Percentiles rank a stretch among this genome's conserved stretches.
phyloP scores from a whole-genome alignment of 2,329 filamentous ascomycete species.

The Chrysoporthe austroafricana region DNA sequence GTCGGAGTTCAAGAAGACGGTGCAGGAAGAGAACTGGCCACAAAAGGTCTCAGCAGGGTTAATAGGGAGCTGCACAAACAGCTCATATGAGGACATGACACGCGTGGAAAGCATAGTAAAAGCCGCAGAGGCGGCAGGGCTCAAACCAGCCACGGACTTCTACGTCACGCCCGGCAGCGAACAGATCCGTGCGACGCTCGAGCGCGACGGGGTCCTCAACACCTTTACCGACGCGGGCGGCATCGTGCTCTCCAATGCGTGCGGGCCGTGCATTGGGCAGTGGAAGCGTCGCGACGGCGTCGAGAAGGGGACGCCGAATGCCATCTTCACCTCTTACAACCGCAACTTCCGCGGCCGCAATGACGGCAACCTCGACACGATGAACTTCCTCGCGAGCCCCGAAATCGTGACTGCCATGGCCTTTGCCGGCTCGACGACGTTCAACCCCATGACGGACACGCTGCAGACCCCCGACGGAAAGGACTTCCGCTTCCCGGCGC shows the following conservation, averaged over 20 bases:
- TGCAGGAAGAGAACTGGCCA: slow-evolving; percentile 87
- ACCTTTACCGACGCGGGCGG: slow-evolving; percentile 88
- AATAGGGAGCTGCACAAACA: slow-evolving; percentile 98
- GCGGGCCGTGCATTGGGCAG: slow-evolving; percentile 90
- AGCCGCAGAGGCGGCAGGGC: slow-evolving; percentile 84
- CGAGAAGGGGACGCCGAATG: slow-evolving; percentile 83
- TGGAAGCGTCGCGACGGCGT: slow-evolving; percentile 92
- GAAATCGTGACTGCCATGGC: slow-evolving; percentile 97
- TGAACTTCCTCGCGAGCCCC: slow-evolving; percentile 98
- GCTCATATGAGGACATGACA: slow-evolving; percentile 98
- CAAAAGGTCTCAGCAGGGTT: slow-evolving; percentile 88
- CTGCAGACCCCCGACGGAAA: slow-evolving; percentile 79
- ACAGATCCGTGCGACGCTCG: slow-evolving; percentile 92
- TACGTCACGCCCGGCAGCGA: slow-evolving; percentile 97
- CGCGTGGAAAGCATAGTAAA: slow-evolving; percentile 90
- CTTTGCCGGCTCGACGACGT: slow-evolving; percentile 89
- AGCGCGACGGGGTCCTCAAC: slow-evolving; percentile 82
- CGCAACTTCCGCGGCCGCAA: slow-evolving; percentile 97
- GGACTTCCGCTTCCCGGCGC: slow-evolving; percentile 84
- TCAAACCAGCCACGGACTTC: slow-evolving; percentile 88
- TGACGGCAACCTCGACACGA: slow-evolving; percentile 93
- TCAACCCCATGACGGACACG: slow-evolving; percentile 92
- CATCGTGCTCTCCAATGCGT: slow-evolving; percentile 90
- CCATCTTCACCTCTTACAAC: slow-evolving; percentile 97
- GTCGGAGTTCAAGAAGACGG: slow-evolving; percentile 84